Conservation (phyloP, 2,329 filamentous ascomycete species). For the Aspergillus chevalieri region DNA sequence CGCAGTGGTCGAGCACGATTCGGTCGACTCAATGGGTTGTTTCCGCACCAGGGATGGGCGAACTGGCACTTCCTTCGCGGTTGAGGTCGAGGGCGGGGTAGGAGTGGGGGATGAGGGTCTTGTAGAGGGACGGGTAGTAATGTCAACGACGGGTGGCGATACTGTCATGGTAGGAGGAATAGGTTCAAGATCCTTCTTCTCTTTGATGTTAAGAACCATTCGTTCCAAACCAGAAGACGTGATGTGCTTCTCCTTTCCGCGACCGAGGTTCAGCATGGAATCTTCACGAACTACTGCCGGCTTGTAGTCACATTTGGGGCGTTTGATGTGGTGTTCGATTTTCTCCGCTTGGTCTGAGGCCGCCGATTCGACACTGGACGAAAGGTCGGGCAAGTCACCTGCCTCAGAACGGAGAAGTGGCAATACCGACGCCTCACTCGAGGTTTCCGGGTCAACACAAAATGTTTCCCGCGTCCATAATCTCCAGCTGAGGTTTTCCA, state of each 20-base stretch:
- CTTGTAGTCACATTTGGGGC: constrained; percentile 57
- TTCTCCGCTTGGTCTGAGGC: constrained; percentile 56
- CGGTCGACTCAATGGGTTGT: constrained; percentile 42
- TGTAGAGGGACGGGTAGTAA: constrained; percentile 30
- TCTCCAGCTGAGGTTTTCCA: constrained; percentile 95
- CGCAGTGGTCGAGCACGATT: constrained; percentile 56
- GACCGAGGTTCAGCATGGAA: constrained; percentile 58
- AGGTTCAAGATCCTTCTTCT: constrained; percentile 64
- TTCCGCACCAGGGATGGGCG: constrained; percentile 19
- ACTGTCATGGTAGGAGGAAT: constrained; percentile 41
- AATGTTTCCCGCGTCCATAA: constrained; percentile 92
- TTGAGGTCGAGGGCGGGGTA: constrained; percentile 26
- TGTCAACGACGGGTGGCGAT: constrained; percentile 34
- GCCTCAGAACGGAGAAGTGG: constrained; percentile 42
- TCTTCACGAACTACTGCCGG: constrained; percentile 46
- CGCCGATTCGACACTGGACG: constrained; percentile 69
- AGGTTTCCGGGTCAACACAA: constrained; percentile 63
- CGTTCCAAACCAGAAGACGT: constrained; percentile 90
- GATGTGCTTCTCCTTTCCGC: constrained; percentile 76
- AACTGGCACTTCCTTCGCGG: constrained; percentile 27
- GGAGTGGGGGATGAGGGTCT: constrained; percentile 35
- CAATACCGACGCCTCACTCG: constrained; percentile 47
- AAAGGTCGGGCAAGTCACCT: constrained; percentile 62
- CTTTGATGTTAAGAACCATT: constrained; percentile 87
- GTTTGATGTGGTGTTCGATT: constrained; percentile 54